Conservation (phyloP, 306 rosid species). For the Begonia peltatifolia region DNA sequence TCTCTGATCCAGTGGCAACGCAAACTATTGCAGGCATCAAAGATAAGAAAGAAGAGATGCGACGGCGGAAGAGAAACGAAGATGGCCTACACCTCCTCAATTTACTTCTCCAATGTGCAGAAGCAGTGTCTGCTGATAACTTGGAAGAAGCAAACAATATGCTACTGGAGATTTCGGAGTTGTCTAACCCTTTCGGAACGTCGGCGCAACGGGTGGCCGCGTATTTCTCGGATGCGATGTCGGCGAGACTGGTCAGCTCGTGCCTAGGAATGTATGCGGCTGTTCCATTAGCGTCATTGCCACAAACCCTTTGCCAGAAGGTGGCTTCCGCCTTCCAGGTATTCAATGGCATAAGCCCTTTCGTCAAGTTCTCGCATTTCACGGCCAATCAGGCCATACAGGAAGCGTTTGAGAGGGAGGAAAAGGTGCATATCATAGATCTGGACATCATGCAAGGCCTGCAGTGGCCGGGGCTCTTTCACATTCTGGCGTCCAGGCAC, state of each 20-base stretch:
- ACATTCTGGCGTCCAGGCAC: slow-evolving; percentile 75
- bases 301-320: slow-evolving; percentile 43
- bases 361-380: slow-evolving; percentile 93
- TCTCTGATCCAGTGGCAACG: too few species aligned
- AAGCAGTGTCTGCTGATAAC: slow-evolving; percentile 79
- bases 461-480: slow-evolving; percentile 96
- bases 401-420: slow-evolving; percentile 90
- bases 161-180: slow-evolving; percentile 70
- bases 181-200: slow-evolving; percentile 81
- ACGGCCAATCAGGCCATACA: slow-evolving; percentile 94
- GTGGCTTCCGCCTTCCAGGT: slow-evolving; percentile 92
- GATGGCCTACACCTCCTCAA: slow-evolving; percentile 83
- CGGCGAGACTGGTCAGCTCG: slow-evolving; percentile 83
- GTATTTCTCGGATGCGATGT: slow-evolving; percentile 91
- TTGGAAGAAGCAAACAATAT: slow-evolving; percentile 73
- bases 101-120: slow-evolving; percentile 85
- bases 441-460: slow-evolving; percentile 96
- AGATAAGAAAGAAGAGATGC: slow-evolving; percentile 62
- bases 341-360: slow-evolving; percentile 90
- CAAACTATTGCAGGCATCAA: background rate
- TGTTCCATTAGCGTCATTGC: slow-evolving; percentile 33
- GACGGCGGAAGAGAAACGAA: slow-evolving; percentile 71
- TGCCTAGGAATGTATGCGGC: slow-evolving; percentile 78
- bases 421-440: slow-evolving; percentile 81
- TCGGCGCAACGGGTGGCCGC: slow-evolving; percentile 97